phyloP scores from a whole-genome alignment of 345 rosid genomes.

The Jatropha curcas region DNA sequence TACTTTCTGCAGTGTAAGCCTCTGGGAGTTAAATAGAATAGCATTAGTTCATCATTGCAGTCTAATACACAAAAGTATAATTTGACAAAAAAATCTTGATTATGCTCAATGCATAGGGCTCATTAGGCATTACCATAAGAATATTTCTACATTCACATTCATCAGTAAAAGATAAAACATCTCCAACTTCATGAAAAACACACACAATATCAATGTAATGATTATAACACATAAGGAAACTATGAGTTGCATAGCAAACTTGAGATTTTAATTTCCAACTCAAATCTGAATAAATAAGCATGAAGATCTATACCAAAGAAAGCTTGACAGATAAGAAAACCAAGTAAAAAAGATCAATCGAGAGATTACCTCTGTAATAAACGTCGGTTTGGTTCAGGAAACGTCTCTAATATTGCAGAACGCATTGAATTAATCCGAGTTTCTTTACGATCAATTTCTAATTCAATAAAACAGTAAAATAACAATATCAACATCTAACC shows the following conservation, averaged over 20 bases:
- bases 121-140: not conserved
- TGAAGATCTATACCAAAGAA: not conserved
- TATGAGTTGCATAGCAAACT: not conserved
- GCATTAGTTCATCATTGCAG: not conserved
- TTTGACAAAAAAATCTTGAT: no score
- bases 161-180: not conserved
- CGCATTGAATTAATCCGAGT: conserved; percentile 78
- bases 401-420: conserved; percentile 83
- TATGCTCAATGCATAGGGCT: not conserved
- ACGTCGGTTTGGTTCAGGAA: conserved; percentile 98
- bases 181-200: not conserved
- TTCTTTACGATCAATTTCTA: conserved; percentile 91
- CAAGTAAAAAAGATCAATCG: not conserved
- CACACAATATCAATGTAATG: not conserved
- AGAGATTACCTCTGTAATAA: conserved; percentile 70
- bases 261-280: not conserved
- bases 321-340: not conserved
- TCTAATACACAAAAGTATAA: not conserved
- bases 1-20: not conserved
- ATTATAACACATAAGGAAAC: not conserved
- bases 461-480: conserved; percentile 3
- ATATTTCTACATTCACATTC: not conserved
- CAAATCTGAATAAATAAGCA: not conserved
- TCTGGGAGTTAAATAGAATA: not conserved
- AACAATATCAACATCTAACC: conserved; percentile 1